Conservation (phyloP, 176 grass and related monocot genomes). For the bread wheat (Triticum aestivum) region DNA sequence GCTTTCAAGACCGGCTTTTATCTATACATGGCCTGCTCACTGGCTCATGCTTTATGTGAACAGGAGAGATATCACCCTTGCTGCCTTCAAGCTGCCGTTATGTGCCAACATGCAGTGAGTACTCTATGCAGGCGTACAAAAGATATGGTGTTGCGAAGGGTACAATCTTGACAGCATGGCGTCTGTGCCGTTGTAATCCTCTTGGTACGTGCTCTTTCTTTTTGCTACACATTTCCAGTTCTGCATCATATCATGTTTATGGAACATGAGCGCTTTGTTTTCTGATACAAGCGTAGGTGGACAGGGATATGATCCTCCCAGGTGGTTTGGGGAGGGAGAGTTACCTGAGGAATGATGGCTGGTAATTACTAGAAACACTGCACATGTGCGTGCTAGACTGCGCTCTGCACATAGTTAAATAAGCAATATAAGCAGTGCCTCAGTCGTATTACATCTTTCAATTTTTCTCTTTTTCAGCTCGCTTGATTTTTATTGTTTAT, state of each 20-base stretch:
- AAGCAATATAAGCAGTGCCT: constrained; percentile 2
- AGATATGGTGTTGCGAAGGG: constrained; percentile 71
- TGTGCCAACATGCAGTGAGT: constrained; percentile 83
- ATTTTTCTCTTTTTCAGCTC: background rate
- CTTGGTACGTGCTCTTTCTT: constrained; percentile 47
- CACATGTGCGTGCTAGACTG: background rate
- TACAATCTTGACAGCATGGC: constrained; percentile 66
- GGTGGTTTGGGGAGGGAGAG: constrained; percentile 80
- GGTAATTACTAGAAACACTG: constrained; percentile 18
- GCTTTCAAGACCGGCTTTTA: background rate
- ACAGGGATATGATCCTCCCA: constrained; percentile 81
- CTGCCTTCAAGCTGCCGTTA: constrained; percentile 75
- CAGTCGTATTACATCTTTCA: background rate
- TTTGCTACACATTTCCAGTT: constrained; percentile 1
- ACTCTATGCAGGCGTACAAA: constrained; percentile 84
- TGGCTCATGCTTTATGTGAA: constrained; percentile 25
- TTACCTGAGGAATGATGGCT: constrained; percentile 36
- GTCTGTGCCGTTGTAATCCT: constrained; percentile 83
- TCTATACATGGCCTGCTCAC: constrained; percentile 23
- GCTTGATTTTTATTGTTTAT: background rate
- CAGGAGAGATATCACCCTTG: constrained; percentile 90
- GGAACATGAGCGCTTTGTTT: background rate
- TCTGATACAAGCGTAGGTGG: constrained; percentile 49
- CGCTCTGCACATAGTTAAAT: background rate
- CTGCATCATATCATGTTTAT: background rate